Conservation (phyloP, 192 early-diverging fungal species). For the Coemansia sp. region DNA sequence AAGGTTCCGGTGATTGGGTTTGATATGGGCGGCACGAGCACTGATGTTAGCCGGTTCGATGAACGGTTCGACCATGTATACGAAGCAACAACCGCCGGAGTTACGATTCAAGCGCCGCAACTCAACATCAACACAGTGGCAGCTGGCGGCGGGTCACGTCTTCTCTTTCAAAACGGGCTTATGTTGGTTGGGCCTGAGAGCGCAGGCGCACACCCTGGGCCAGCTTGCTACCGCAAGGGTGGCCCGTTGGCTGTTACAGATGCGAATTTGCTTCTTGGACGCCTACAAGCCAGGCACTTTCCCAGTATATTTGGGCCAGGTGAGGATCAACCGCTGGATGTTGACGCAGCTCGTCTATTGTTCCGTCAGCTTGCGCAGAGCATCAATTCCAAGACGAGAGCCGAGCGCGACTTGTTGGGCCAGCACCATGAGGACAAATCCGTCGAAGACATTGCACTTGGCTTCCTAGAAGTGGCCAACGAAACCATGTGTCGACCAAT, state of each 20-base stretch:
- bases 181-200: conserved; percentile 94
- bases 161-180: conserved; percentile 92
- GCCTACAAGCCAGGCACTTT: conserved; percentile 83
- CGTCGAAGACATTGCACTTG: conserved; percentile 87
- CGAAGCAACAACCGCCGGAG: conserved; percentile 89
- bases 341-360: conserved; percentile 57
- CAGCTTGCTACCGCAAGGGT: conserved; percentile 93
- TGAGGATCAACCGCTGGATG: conserved; percentile 81
- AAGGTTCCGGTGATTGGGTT: conserved; percentile 84
- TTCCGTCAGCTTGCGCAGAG: conserved; percentile 66
- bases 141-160: conserved; percentile 90
- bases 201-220: conserved; percentile 92
- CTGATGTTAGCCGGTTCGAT: conserved; percentile 91
- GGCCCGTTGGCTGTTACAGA: conserved; percentile 94
- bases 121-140: conserved; percentile 96
- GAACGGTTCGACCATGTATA: conserved; percentile 91
- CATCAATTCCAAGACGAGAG: conserved; percentile 61
- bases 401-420: conserved; percentile 25
- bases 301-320: conserved; percentile 91
- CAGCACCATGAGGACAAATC: conserved; percentile 54
- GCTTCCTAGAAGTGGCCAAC: conserved; percentile 95
- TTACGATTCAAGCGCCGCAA: conserved; percentile 95
- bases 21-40: conserved; percentile 93
- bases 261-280: conserved; percentile 88
- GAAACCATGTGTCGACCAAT: conserved; percentile 97